Evolutionary conservation across 2,329 filamentous ascomycete genomes (phyloP).

Genomic region (Pseudocercospora ulei): DNA sequence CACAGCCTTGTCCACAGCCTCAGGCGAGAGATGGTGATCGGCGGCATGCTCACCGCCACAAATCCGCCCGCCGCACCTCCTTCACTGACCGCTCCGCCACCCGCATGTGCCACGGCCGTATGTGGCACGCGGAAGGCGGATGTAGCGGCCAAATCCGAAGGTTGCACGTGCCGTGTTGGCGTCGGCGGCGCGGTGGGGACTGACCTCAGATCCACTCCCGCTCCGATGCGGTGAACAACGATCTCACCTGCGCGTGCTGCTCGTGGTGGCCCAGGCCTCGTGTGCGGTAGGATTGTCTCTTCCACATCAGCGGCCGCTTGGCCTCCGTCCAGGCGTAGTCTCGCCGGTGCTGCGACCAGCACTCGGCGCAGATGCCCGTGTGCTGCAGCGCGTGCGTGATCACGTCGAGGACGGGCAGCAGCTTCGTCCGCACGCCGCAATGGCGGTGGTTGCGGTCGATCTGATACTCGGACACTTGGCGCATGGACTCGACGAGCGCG

Average conservation of each 20-base stretch:
- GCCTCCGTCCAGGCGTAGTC: conserved; percentile 40
- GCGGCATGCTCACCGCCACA: no score
- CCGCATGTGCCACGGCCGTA: no score
- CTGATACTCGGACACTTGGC: conserved; percentile 62
- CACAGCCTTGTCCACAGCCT: no score
- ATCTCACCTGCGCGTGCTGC: conserved; percentile 26
- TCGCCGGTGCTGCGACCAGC: conserved; percentile 37
- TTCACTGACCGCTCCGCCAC: no score
- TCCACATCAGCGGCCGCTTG: conserved; percentile 42
- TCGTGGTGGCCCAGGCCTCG: conserved; percentile 23
- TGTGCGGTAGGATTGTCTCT: conserved; percentile 22
- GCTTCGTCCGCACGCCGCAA: conserved; percentile 57
- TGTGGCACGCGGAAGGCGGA: background rate
- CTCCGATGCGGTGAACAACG: conserved; percentile 31
- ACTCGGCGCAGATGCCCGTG: conserved; percentile 41
- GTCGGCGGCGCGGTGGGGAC: no score
- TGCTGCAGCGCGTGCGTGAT: conserved; percentile 43
- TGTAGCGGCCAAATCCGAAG: no score
- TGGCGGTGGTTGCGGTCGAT: conserved; percentile 64
- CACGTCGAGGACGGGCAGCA: conserved; percentile 58
- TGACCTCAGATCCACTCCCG: conserved; percentile 30
- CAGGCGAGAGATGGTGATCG: no score
- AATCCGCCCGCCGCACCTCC: no score
- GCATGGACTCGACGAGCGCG: conserved; percentile 50
- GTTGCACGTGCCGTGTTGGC: no score